Percentiles rank a stretch among this genome's conserved stretches.
Evolutionary conservation across 805 yeast species (phyloP).

Genomic region (Brettanomyces naardenensis): DNA sequence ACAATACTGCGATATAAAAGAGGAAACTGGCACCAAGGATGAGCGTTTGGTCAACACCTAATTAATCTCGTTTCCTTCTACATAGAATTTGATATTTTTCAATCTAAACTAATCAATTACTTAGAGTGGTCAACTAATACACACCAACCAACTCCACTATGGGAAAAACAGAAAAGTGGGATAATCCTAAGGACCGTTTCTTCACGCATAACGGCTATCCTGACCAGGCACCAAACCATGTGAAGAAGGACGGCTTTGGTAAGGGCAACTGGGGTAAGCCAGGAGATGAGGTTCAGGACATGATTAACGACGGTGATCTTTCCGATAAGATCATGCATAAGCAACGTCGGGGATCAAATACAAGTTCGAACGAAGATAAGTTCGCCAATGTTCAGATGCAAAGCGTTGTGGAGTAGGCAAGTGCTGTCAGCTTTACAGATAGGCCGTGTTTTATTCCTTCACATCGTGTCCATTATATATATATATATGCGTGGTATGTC

Average conservation of each 20-base stretch:
- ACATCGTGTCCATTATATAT: no score
- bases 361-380: slow-evolving; percentile 34
- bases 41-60: no score
- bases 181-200: slow-evolving; percentile 57
- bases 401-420: neutral
- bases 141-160: no score
- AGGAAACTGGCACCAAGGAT: no score
- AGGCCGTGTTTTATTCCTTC: no score
- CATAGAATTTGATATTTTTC: no score
- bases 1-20: no score
- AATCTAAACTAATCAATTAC: no score
- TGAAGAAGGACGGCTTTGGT: slow-evolving; percentile 82
- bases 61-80: no score
- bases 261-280: slow-evolving; percentile 81
- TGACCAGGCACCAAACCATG: slow-evolving; percentile 64
- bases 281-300: slow-evolving; percentile 67
- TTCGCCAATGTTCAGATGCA: slow-evolving; percentile 22
- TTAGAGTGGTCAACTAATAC: no score
- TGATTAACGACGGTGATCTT: slow-evolving; percentile 52
- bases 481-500: neutral
- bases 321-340: slow-evolving; percentile 34
- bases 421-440: neutral
- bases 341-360: slow-evolving; percentile 44
- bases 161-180: slow-evolving; percentile 80
- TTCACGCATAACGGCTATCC: slow-evolving; percentile 71